Evolutionary conservation across 2,329 filamentous ascomycete genomes (phyloP).

Genomic region (Cladosporium velox): DNA sequence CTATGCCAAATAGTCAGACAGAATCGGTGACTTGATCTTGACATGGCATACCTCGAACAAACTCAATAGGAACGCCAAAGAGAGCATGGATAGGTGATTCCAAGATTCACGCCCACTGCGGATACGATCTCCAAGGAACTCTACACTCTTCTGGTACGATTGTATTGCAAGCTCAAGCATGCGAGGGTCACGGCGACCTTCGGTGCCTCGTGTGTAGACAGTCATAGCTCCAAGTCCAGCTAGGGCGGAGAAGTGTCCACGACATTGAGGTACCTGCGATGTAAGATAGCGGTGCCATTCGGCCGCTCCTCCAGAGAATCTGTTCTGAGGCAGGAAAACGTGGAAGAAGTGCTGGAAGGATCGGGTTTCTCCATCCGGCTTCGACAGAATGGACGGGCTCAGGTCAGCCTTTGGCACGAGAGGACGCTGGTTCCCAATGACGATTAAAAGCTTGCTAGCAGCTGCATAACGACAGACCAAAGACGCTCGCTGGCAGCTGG

Average conservation of each 20-base stretch:
- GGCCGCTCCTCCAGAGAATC: neutral
- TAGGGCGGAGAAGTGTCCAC: constrained; percentile 8
- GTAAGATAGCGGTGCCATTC: neutral
- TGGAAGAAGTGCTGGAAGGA: constrained; percentile 7
- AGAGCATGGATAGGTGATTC: constrained; percentile 3
- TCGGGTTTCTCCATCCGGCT: neutral
- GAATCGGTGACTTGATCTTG: neutral
- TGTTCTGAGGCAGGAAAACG: neutral
- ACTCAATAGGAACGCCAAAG: neutral
- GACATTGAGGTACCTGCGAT: neutral
- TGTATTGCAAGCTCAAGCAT: neutral
- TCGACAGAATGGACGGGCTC: neutral
- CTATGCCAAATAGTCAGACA: neutral
- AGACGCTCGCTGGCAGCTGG: neutral
- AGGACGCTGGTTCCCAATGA: neutral
- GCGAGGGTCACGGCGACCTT: neutral
- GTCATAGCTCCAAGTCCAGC: neutral
- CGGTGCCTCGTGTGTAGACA: neutral
- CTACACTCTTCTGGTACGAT: constrained; percentile 3
- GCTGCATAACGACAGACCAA: neutral
- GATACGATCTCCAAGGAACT: neutral
- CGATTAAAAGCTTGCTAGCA: neutral
- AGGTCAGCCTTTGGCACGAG: neutral
- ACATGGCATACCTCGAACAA: constrained; percentile 9
- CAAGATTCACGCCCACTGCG: neutral